Conservation (phyloP, 768 basidiomycete genomes). For the Sporobolomyces phaffii region DNA sequence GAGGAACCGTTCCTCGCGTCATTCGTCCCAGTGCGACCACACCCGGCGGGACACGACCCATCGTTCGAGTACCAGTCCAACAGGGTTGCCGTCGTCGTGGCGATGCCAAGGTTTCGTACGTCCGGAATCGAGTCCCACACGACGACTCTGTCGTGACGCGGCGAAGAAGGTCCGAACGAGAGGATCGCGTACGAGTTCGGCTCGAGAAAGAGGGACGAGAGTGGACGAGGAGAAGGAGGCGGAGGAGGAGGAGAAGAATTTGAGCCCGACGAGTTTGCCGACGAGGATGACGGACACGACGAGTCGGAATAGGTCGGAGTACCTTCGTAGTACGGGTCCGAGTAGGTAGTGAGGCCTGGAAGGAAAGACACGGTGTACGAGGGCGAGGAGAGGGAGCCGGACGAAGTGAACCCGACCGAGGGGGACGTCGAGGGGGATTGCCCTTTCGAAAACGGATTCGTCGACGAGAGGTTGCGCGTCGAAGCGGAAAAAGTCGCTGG, state of each 20-base stretch:
- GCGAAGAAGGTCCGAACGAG: conserved; percentile 30
- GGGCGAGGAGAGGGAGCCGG: conserved; percentile 45
- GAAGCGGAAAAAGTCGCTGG: conserved; percentile 16
- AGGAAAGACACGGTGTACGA: conserved; percentile 53
- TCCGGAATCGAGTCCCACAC: conserved; percentile 78
- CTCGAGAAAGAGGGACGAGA: too few species aligned
- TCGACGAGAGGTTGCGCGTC: too few species aligned
- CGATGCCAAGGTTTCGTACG: conserved; percentile 53
- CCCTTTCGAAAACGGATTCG: conserved; percentile 3
- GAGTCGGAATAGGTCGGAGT: conserved; percentile 59
- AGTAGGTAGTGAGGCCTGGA: conserved; percentile 64
- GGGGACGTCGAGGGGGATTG: neutral
- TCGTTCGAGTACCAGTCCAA: neutral
- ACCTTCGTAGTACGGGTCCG: conserved; percentile 61
- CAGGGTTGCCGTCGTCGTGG: conserved; percentile 37
- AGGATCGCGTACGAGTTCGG: conserved; percentile 30
- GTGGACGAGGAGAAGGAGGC: neutral
- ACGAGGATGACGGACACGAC: conserved; percentile 45
- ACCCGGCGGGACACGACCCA: conserved; percentile 20
- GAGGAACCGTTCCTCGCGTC: too few species aligned
- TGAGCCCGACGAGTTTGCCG: conserved; percentile 7
- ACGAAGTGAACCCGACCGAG: conserved; percentile 55
- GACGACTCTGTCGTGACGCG: conserved; percentile 59
- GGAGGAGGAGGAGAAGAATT: conserved; percentile 30
- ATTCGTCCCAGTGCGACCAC: too few species aligned